Base-by-base conservation (phyloP, 805 yeast genomes). In the Groenewaldozyma salmanticensis region DNA sequence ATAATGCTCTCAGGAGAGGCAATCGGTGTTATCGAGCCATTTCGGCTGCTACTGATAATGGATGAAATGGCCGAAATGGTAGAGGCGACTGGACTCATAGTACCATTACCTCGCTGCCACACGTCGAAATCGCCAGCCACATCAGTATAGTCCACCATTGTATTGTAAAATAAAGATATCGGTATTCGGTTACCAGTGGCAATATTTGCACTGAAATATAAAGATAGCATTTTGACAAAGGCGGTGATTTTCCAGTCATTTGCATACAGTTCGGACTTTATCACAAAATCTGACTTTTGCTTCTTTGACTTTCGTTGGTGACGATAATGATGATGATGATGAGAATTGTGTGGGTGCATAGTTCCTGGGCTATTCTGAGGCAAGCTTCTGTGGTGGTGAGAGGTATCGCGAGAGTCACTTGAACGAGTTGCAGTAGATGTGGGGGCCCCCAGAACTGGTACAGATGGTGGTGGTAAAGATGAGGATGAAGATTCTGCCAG, bases 221-320 rank as follows among this genome's bases (percentile, higher is more conserved):
- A 54, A 0, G 76, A 68, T 50, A 82, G 60, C 1, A 79, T 63
- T 21, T 72, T 65, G 1, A 82, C 77, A 0, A 87, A 85, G 0
- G 85, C 69, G 40, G 71, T 66, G 27, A 88, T 64, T 48, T 81
- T 87, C 95, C 96, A 90, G 53, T 84, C 87, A 45, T 72, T 70
- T 0, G 83, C 79, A 57, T 88, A 88, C 49, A 75, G 77, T 32
- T 71, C 71, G 4, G 77, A 56, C 35, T 48, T 48, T 27, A 57
- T 52, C n/a, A 32, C 17, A 4, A 24, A 24, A n/a, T n/a, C n/a
- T 24, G 29, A 24, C 13, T 24, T 24, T n/a, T 46, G 21, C 42
- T 43, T 43, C 20, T 43, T 7, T 9, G 11, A 13, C 13, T 24
- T 7, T 5, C 40, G 5, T 19, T 9, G 15, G n/a, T 6, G 37